Percentiles rank a stretch among this genome's conserved stretches.
phyloP scores from a whole-genome alignment of 352 stramenopile species.

The Phytophthora colocasiae region DNA sequence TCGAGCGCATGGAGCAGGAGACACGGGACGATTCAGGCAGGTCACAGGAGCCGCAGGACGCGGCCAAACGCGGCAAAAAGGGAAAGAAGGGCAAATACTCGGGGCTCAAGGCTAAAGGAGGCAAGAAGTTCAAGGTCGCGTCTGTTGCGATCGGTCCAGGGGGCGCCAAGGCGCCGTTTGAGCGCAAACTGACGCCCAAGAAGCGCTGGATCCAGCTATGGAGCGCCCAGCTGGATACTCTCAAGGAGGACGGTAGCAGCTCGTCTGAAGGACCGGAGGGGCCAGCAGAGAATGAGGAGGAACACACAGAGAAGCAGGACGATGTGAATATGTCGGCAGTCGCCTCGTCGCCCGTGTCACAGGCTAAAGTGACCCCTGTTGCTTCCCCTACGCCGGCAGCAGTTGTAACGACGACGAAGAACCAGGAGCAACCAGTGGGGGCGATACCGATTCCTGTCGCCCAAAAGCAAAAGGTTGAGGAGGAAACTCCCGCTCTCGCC shows the following conservation, averaged over 20 bases:
- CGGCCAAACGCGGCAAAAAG: conserved; percentile 39
- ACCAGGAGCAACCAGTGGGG: conserved; percentile 2
- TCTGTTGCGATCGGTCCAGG: conserved; percentile 18
- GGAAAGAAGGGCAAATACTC: conserved; percentile 39
- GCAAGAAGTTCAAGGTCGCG: conserved; percentile 51
- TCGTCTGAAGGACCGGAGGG: conserved; percentile 11
- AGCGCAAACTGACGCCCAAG: conserved; percentile 70
- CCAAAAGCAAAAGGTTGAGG: conserved; percentile 6
- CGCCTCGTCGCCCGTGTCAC: conserved; percentile 15
- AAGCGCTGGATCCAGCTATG: conserved; percentile 82
- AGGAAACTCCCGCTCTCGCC: neutral
- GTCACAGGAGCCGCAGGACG: conserved; percentile 31
- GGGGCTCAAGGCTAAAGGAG: conserved; percentile 37
- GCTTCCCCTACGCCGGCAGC: neutral
- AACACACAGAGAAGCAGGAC: neutral
- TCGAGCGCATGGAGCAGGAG: conserved; percentile 81
- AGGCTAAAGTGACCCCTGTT: conserved; percentile 9
- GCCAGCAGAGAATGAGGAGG: conserved; percentile 5
- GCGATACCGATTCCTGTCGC: neutral
- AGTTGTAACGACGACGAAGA: conserved; percentile 6
- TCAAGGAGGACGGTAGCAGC: conserved; percentile 25
- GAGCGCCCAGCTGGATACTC: conserved; percentile 54
- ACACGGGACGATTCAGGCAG: conserved; percentile 29
- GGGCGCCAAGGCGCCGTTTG: conserved; percentile 25
- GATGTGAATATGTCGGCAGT: neutral